Conservation (phyloP, 78 protist genomes). For the Polysphondylium violaceum region DNA sequence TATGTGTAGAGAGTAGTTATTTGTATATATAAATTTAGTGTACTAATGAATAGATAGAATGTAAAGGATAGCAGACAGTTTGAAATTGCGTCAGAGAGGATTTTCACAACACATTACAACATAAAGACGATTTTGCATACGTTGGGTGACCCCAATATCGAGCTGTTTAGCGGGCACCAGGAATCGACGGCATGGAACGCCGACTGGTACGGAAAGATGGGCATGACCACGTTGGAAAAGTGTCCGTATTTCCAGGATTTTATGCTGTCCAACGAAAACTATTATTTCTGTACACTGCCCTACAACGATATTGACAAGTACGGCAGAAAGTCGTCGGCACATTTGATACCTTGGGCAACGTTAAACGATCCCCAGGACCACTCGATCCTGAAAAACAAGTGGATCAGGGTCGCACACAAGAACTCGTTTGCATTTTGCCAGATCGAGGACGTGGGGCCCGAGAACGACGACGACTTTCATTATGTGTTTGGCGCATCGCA, state of each 20-base stretch:
- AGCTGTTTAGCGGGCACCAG: not conserved
- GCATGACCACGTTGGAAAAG: not conserved
- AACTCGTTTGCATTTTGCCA: constrained; percentile 34
- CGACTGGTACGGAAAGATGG: constrained; percentile 5
- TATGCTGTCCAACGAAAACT: constrained; percentile 22
- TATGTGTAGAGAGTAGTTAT: too few species aligned
- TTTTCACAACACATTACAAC: constrained; percentile 53
- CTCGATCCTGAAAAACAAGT: constrained; percentile 11
- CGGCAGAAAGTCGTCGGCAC: constrained; percentile 31
- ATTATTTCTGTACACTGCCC: constrained; percentile 31
- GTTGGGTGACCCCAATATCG: not conserved
- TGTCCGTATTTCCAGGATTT: not conserved
- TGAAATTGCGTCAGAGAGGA: too few species aligned
- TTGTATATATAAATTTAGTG: too few species aligned
- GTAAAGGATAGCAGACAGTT: too few species aligned
- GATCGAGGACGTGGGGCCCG: constrained; percentile 43
- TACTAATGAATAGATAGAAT: too few species aligned
- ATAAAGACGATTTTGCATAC: constrained; percentile 17
- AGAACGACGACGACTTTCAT: constrained; percentile 8
- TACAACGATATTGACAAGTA: constrained; percentile 35
- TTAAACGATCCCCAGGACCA: not conserved
- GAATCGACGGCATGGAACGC: constrained; percentile 19
- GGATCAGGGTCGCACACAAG: constrained; percentile 9
- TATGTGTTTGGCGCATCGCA: constrained; percentile 53
- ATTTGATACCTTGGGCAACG: constrained; percentile 36